Conservation (phyloP, 208 protist species). For the Acanthamoeba comandoni region DNA sequence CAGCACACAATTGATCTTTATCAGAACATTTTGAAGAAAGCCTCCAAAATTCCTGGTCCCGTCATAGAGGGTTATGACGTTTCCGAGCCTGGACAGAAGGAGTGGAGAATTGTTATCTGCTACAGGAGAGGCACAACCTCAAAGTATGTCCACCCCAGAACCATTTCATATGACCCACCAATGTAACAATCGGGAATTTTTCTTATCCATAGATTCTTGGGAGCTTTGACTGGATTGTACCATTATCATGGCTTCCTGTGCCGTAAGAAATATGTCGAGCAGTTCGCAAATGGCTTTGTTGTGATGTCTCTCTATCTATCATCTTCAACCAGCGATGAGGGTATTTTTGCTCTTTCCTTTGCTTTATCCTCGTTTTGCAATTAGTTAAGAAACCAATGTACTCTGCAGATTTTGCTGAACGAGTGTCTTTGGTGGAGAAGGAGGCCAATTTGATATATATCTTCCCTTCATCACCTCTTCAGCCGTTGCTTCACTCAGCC, state of each 20-base stretch:
- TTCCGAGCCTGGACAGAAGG: background rate
- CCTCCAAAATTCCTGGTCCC: conserved; percentile 75
- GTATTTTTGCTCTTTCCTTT: background rate
- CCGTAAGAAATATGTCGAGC: conserved; percentile 81
- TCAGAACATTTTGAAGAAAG: conserved; percentile 88
- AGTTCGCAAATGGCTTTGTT: conserved; percentile 82
- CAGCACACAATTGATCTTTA: conserved; percentile 85
- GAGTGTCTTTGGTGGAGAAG: conserved; percentile 50
- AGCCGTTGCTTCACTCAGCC: conserved; percentile 7
- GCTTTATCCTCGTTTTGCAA: background rate
- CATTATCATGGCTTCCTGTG: conserved; percentile 81
- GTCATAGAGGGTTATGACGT: conserved; percentile 53
- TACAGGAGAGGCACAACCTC: conserved; percentile 63
- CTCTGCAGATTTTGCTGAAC: background rate
- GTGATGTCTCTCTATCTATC: conserved; percentile 78
- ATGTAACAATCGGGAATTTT: conserved; percentile 48
- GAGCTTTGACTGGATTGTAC: conserved; percentile 78
- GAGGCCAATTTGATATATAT: conserved; percentile 76
- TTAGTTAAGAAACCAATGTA: too few species aligned
- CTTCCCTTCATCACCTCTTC: conserved; percentile 54
- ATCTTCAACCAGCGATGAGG: background rate
- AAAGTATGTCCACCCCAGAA: conserved; percentile 67
- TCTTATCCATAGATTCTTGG: conserved; percentile 78
- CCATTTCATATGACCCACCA: conserved; percentile 61
- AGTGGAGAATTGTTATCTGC: conserved; percentile 40